A percentile compares a stretch with the other conserved stretches of the same genome.
Conservation (phyloP, 2,329 filamentous ascomycete species). For the Phialemoniopsis sp. region DNA sequence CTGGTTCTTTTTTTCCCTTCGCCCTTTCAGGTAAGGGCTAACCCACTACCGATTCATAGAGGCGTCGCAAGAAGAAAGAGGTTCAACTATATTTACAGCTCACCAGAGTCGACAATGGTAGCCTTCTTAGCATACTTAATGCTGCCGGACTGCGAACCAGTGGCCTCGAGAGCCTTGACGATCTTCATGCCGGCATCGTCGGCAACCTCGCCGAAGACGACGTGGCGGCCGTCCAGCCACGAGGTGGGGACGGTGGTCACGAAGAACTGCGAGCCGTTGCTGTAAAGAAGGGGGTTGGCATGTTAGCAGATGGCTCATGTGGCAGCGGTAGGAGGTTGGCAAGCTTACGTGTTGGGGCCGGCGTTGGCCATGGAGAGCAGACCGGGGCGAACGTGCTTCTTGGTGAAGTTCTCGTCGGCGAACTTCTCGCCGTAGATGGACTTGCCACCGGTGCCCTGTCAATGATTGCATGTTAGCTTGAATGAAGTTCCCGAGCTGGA, state of each 20-base stretch:
- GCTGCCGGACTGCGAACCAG: conserved; percentile 49
- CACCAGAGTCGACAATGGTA: conserved; percentile 52
- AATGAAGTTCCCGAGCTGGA: neutral
- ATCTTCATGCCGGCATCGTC: conserved; percentile 42
- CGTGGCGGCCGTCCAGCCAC: conserved; percentile 80
- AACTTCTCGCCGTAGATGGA: conserved; percentile 97
- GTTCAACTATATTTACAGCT: conserved; percentile 33
- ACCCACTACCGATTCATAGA: too few species aligned
- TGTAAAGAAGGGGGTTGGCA: conserved; percentile 47
- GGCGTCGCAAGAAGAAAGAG: too few species aligned
- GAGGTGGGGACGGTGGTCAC: conserved; percentile 87
- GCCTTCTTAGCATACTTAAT: conserved; percentile 54
- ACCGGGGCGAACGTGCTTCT: conserved; percentile 70
- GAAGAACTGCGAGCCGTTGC: conserved; percentile 98
- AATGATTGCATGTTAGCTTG: conserved; percentile 8
- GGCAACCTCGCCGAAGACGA: conserved; percentile 76
- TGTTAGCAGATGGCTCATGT: conserved; percentile 14
- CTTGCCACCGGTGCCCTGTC: conserved; percentile 81
- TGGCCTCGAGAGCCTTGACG: conserved; percentile 59
- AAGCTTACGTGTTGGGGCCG: conserved; percentile 84
- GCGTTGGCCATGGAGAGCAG: conserved; percentile 95
- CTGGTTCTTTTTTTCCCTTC: too few species aligned
- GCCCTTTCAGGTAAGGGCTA: too few species aligned
- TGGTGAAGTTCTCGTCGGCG: conserved; percentile 83
- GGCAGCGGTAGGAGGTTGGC: too few species aligned